Conservation (phyloP, 192 early-diverging fungal species). For the Polychytrium aggregatum region DNA sequence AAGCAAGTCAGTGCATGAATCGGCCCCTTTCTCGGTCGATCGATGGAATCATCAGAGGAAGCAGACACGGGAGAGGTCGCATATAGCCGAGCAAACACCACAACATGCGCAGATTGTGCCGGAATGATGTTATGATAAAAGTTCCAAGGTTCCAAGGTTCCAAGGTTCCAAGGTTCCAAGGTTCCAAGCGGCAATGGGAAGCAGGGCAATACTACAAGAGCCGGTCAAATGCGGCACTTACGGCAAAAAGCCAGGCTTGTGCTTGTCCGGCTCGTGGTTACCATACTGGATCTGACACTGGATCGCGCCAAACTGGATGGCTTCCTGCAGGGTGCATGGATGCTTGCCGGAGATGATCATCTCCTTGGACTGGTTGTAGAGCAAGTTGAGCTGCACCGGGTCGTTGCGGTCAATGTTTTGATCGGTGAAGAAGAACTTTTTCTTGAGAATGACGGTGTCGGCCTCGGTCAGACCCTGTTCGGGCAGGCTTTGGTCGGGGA, state of each 20-base stretch:
- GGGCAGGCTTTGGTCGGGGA: slow-evolving; percentile 35
- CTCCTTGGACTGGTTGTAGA: slow-evolving; percentile 41
- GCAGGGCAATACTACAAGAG: too few species aligned
- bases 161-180: too few species aligned
- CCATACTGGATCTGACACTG: slow-evolving; percentile 42
- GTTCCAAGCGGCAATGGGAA: too few species aligned
- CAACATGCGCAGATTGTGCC: too few species aligned
- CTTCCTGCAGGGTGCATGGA: slow-evolving; percentile 46
- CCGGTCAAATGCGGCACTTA: slow-evolving; percentile 10
- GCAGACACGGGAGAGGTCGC: too few species aligned
- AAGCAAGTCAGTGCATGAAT: too few species aligned
- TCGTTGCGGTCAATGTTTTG: slow-evolving; percentile 48
- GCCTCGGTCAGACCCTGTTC: slow-evolving; percentile 40
- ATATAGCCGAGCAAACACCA: too few species aligned
- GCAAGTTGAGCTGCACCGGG: slow-evolving; percentile 45
- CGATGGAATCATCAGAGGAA: too few species aligned
- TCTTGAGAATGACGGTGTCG: slow-evolving; percentile 39
- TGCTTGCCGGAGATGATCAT: slow-evolving; percentile 38
- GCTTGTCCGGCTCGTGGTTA: slow-evolving; percentile 43
- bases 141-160: too few species aligned
- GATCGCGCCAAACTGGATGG: slow-evolving; percentile 41
- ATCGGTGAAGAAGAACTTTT: slow-evolving; percentile 54
- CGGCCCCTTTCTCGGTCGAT: too few species aligned
- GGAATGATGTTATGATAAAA: too few species aligned
- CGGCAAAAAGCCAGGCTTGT: slow-evolving; percentile 37